These are phyloP conservation scores for Castanea crenata DNA, from an alignment of 306 rosid genomes.

Conservation along the genomic window DNA sequence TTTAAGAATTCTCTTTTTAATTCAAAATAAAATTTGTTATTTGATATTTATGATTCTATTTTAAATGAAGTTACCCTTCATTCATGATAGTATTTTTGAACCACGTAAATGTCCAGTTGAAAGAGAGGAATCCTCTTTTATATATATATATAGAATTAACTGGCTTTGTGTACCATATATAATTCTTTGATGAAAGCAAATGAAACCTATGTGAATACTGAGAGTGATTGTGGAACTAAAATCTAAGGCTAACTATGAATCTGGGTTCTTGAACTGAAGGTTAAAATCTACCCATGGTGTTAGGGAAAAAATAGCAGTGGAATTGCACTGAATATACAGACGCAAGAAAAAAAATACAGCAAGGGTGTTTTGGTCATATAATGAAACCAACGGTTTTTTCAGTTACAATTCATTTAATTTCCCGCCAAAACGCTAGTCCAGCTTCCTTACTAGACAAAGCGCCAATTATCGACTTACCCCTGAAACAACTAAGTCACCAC, in stretches of 20 bases:
- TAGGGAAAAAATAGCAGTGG: fast-evolving
- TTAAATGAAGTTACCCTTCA: too few relatives aligned
- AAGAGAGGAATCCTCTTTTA: too few relatives aligned
- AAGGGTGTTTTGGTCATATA: constrained; percentile 17
- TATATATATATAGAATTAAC: too few relatives aligned
- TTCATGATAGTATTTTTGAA: too few relatives aligned
- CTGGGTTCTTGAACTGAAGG: neutral
- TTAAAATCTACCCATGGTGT: neutral
- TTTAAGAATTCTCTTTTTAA: too few relatives aligned
- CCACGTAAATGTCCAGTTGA: too few relatives aligned
- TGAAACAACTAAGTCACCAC: too few relatives aligned
- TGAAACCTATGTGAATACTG: neutral
- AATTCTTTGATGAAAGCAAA: neutral
- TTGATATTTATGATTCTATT: too few relatives aligned
- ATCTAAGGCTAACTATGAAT: neutral
- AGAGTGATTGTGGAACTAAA: neutral
- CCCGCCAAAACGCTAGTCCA: constrained; percentile 19
- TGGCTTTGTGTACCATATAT: neutral
- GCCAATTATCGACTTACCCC: too few relatives aligned
- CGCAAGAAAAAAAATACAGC: neutral
- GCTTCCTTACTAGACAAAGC: neutral
- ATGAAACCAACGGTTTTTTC: neutral
- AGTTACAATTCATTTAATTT: neutral
- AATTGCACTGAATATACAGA: neutral
- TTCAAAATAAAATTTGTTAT: too few relatives aligned